Percentiles rank a stretch among this genome's conserved stretches.
phyloP scores from a whole-genome alignment of 1,284 basidiomycete species.

The Sphaerobolus stellatus region DNA sequence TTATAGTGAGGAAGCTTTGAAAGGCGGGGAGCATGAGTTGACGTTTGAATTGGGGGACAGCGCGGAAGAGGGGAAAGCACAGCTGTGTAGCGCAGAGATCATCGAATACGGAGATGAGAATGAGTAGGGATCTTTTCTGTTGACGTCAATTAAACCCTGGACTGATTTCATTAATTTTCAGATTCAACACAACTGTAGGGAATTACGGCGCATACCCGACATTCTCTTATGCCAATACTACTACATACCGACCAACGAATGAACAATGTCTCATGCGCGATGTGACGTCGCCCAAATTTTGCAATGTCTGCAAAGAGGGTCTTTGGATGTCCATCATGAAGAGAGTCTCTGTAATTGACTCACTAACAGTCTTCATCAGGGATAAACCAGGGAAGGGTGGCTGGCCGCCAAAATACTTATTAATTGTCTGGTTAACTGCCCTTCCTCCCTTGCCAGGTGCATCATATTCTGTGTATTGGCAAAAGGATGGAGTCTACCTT shows the following conservation, averaged over 20 bases:
- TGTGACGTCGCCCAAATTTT: conserved; percentile 71
- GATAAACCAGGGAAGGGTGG: background rate
- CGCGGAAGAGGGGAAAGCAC: conserved; percentile 56
- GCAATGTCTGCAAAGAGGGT: conserved; percentile 71
- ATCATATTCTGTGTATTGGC: conserved; percentile 6
- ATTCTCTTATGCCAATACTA: conserved; percentile 60
- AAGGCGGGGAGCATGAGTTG: conserved; percentile 53
- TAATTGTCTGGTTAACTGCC: conserved; percentile 2
- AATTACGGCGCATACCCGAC: conserved; percentile 77
- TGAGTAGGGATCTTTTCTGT: conserved; percentile 46
- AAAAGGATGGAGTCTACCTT: conserved; percentile 5
- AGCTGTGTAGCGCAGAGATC: conserved; percentile 75
- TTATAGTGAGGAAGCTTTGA: conserved; percentile 38
- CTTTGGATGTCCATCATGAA: conserved; percentile 66
- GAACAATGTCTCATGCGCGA: conserved; percentile 83
- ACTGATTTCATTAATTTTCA: conserved; percentile 26
- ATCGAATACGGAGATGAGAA: conserved; percentile 69
- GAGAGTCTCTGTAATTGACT: conserved; percentile 62
- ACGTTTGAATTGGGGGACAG: conserved; percentile 55
- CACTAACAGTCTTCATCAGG: conserved; percentile 23
- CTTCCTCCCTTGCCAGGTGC: background rate
- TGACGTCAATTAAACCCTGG: background rate
- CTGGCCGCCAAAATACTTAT: background rate
- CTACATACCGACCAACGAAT: conserved; percentile 75
- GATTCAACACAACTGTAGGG: conserved; percentile 60